phyloP scores from a whole-genome alignment of 2,329 filamentous ascomycete genomes.

The Podosphaera xanthii region DNA sequence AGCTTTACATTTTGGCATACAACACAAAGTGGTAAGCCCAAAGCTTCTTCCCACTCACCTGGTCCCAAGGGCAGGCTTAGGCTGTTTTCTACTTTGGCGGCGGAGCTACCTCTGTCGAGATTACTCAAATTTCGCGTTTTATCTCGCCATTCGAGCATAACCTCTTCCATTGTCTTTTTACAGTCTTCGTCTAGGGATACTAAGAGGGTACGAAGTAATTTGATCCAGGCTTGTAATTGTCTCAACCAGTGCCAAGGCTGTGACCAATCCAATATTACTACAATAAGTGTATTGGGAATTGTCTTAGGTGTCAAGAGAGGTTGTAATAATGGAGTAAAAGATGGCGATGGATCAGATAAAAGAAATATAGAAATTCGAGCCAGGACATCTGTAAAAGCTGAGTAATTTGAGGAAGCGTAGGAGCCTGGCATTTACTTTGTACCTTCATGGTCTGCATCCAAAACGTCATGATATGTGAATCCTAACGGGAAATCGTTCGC shows the following conservation, averaged over 20 bases:
- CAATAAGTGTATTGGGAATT: conserved; percentile 67
- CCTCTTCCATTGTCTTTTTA: conserved; percentile 68
- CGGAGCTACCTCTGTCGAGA: conserved; percentile 34
- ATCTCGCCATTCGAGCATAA: conserved; percentile 60
- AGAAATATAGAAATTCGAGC: conserved; percentile 78
- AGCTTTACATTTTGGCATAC: conserved; percentile 69
- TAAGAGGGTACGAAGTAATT: conserved; percentile 57
- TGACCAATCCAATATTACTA: conserved; percentile 88
- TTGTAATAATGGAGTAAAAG: conserved; percentile 62
- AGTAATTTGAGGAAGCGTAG: conserved; percentile 2
- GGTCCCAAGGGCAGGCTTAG: conserved; percentile 58
- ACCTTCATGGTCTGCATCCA: conserved; percentile 88
- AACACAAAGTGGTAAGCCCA: conserved; percentile 72
- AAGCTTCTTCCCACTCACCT: conserved; percentile 78
- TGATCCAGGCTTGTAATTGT: conserved; percentile 73
- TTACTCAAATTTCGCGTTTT: conserved; percentile 43
- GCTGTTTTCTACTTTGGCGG: conserved; percentile 38
- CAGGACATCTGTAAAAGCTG: conserved; percentile 44
- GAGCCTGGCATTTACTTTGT: conserved; percentile 4
- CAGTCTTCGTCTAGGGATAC: conserved; percentile 51
- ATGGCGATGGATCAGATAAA: conserved; percentile 60
- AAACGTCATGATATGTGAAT: conserved; percentile 86
- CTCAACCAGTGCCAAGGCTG: conserved; percentile 83
- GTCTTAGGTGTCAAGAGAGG: conserved; percentile 68
- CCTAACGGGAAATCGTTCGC: conserved; percentile 83